Conservation (phyloP, 2,329 filamentous ascomycete species). For the Ascochyta pisi region DNA sequence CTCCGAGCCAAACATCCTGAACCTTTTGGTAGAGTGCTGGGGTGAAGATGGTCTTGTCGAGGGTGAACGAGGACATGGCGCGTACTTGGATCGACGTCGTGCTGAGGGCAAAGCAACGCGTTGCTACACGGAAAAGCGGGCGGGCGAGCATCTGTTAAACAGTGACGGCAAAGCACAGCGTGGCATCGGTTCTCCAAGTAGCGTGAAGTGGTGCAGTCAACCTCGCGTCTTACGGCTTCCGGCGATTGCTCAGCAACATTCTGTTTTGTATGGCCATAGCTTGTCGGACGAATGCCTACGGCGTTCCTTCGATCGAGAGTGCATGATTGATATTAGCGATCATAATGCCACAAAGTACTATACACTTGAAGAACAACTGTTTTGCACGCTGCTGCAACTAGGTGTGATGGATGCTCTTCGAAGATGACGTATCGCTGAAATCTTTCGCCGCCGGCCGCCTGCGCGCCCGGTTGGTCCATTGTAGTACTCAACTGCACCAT, state of each 20-base stretch:
- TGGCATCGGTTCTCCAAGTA: not conserved
- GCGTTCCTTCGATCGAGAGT: not conserved
- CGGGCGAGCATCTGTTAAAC: constrained; percentile 5
- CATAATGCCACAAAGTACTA: not conserved
- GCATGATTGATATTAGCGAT: not conserved
- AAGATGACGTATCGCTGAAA: constrained; percentile 28
- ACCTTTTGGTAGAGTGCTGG: constrained; percentile 46
- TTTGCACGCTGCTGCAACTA: not conserved
- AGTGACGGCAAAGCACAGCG: not conserved
- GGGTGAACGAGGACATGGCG: constrained; percentile 42
- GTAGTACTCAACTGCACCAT: constrained; percentile 7
- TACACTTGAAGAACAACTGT: not conserved
- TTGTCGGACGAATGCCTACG: not conserved
- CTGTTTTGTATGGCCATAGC: constrained; percentile 1
- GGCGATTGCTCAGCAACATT: constrained; percentile 13
- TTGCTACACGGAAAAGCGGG: constrained; percentile 8
- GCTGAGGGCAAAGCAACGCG: constrained; percentile 9
- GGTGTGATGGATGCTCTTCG: not conserved
- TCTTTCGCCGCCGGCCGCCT: constrained; percentile 20
- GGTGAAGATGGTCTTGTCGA: constrained; percentile 52
- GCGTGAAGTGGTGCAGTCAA: constrained; percentile 3
- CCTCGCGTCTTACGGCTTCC: constrained; percentile 13
- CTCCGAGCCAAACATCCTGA: constrained; percentile 50
- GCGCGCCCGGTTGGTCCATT: constrained; percentile 1
- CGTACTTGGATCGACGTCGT: constrained; percentile 17